phyloP scores from a whole-genome alignment of 805 yeast genomes.

The Brettanomyces naardenensis region DNA sequence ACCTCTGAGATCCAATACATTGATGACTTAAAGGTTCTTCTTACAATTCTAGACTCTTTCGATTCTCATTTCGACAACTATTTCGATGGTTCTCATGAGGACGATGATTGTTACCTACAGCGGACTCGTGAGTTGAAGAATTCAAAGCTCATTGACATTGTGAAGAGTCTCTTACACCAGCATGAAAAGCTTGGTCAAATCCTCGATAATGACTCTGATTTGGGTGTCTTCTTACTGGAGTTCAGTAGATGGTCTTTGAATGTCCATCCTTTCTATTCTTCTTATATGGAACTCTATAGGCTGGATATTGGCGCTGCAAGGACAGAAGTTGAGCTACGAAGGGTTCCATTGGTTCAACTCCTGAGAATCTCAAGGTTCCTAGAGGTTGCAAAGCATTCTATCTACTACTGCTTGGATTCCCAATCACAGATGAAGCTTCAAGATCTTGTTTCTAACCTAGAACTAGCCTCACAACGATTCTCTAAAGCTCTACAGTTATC shows the following conservation, averaged over 20 bases:
- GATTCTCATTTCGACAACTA: slow-evolving; percentile 23
- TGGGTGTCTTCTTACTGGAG: slow-evolving; percentile 7
- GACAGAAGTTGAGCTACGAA: slow-evolving; percentile 21
- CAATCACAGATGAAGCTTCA: slow-evolving; percentile 11
- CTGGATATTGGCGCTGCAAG: slow-evolving; percentile 17
- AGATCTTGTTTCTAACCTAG: slow-evolving; percentile 17
- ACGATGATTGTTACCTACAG: slow-evolving; percentile 17
- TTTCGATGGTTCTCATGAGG: slow-evolving; percentile 21
- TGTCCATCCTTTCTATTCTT: slow-evolving; percentile 13
- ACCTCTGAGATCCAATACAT: slow-evolving; percentile 14
- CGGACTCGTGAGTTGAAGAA: slow-evolving; percentile 15
- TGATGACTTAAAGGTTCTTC: slow-evolving; percentile 15
- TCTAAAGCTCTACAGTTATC: slow-evolving; percentile 12
- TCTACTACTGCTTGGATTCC: slow-evolving; percentile 11
- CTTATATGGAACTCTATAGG: slow-evolving; percentile 17
- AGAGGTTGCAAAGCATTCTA: slow-evolving; percentile 13
- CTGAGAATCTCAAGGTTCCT: slow-evolving; percentile 18
- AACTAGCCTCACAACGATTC: slow-evolving; percentile 16
- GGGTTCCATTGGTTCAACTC: slow-evolving; percentile 26
- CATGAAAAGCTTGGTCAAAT: slow-evolving; percentile 14
- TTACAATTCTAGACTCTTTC: slow-evolving; percentile 16
- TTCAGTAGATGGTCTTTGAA: slow-evolving; percentile 21
- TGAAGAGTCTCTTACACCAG: slow-evolving; percentile 9
- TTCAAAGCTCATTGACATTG: slow-evolving; percentile 10
- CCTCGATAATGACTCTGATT: slow-evolving; percentile 8